phyloP scores from a whole-genome alignment of 345 rosid species.

The Euclidium syriacum region DNA sequence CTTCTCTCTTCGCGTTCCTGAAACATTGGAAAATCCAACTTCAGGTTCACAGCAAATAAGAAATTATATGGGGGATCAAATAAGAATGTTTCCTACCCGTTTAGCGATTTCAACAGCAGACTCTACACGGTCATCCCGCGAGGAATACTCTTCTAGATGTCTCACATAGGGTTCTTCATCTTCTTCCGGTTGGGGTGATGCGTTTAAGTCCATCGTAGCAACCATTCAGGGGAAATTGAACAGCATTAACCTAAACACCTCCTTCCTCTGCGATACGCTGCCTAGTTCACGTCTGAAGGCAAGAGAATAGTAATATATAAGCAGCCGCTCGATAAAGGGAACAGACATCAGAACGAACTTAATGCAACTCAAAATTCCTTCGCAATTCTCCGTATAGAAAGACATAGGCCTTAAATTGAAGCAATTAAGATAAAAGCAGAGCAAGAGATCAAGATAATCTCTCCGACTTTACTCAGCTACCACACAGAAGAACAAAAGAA shows the following conservation, averaged over 20 bases:
- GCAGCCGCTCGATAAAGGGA: neutral
- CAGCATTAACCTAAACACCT: constrained; percentile 30
- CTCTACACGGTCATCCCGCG: constrained; percentile 51
- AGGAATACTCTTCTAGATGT: constrained; percentile 37
- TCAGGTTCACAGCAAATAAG: neutral
- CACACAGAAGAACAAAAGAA: neutral
- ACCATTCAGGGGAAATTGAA: constrained; percentile 48
- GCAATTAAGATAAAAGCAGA: neutral
- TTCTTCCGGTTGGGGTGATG: constrained; percentile 68
- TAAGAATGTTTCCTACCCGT: too few species aligned
- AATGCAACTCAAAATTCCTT: constrained; percentile 11
- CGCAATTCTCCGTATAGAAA: neutral
- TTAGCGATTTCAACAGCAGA: constrained; percentile 61
- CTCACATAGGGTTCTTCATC: constrained; percentile 59
- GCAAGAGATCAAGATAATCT: neutral
- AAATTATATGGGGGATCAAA: neutral
- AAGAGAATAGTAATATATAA: neutral
- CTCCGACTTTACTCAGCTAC: constrained; percentile 4
- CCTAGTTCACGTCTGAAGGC: constrained; percentile 18
- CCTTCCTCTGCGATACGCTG: neutral
- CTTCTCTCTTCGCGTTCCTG: constrained; percentile 98
- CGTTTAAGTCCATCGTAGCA: constrained; percentile 79
- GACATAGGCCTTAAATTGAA: neutral
- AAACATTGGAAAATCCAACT: neutral
- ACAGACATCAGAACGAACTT: constrained; percentile 1